Evolutionary conservation across 768 basidiomycete genomes (phyloP).

Genomic region (Russula lepida): DNA sequence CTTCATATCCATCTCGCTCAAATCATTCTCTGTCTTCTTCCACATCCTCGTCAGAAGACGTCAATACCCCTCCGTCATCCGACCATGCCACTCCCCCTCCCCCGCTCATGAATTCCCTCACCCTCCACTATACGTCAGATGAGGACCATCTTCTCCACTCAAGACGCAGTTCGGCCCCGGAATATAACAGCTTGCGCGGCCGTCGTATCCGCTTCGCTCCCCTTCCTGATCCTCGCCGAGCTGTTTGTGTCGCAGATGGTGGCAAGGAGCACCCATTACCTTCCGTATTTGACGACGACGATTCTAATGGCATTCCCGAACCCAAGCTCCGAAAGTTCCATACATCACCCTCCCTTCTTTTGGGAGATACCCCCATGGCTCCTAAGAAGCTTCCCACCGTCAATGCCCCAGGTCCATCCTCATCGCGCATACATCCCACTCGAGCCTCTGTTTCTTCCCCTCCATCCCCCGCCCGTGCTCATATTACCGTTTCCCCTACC

Average conservation of each 20-base stretch:
- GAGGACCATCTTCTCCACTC: conserved; percentile 1
- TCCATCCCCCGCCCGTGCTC: neutral
- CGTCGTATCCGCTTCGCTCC: conserved; percentile 73
- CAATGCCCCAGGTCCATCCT: neutral
- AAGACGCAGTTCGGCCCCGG: neutral
- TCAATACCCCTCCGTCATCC: conserved; percentile 10
- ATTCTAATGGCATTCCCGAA: conserved; percentile 21
- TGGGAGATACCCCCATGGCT: conserved; percentile 6
- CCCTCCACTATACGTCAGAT: conserved; percentile 11
- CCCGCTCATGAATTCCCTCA: neutral
- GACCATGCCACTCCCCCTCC: neutral
- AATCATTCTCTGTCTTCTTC: conserved; percentile 13
- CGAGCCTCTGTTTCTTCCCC: neutral
- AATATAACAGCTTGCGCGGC: conserved; percentile 4
- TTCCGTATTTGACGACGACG: conserved; percentile 26
- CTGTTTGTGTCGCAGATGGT: conserved; percentile 36
- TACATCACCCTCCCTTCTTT: conserved; percentile 16
- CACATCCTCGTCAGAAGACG: conserved; percentile 9
- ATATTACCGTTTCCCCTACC: conserved; percentile 6
- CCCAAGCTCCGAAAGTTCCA: conserved; percentile 21
- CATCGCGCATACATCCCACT: neutral
- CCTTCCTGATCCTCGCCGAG: conserved; percentile 65
- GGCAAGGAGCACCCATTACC: conserved; percentile 35
- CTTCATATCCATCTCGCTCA: conserved; percentile 8
- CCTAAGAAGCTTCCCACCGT: neutral